Evolutionary conservation across 169 alveolate genomes (phyloP), one percentile per base, ranked within the genome.

Genomic region (Plasmodium falciparum): DNA sequence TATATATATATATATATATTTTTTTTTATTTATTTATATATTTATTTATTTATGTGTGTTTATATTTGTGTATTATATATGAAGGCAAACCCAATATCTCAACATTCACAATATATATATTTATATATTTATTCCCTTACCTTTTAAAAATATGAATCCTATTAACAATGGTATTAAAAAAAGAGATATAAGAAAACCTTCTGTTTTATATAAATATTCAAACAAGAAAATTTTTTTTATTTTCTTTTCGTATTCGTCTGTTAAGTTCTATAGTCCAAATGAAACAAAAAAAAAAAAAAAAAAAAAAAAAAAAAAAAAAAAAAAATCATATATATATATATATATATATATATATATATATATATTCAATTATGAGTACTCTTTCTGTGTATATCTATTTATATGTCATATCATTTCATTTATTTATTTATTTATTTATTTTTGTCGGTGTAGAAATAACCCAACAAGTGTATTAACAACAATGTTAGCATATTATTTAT

Each of bases 201-300:
- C 89, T 1, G 78, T 78, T 61, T 78, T 78, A 11, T 29, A 71
- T 24, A 78, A 49, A 58, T 71, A 66, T 26, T 78, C 75, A 12
- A 67, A 66, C 8, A 65, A 59, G 29, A 65, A 24, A 66, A 59
- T 66, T 43, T 70, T 24, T 50, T 52, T 69, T 6, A 71, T 43
- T 59, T 54, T 78, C 71, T 78, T 65, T 29, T 65, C 17, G 26
- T 78, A 78, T 12, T 78, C 76, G 29, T 78, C 74, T 22, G 62
- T 33, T 33, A 78, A 39, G n/a, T 29, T 49, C 89, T 58, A 47
- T 65, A 13, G 45, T 33, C 45, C 45, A 33, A 33, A 33, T 33
- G 45, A 33, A 33, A 33, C 3, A 33, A 50, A 62, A 56, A 24
- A 33, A 39, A 65, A 73, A 49, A 22, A 17, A n/a, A n/a, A n/a